Evolutionary conservation across 2,329 filamentous ascomycete genomes (phyloP).

Genomic region (Colletotrichum sp.): DNA sequence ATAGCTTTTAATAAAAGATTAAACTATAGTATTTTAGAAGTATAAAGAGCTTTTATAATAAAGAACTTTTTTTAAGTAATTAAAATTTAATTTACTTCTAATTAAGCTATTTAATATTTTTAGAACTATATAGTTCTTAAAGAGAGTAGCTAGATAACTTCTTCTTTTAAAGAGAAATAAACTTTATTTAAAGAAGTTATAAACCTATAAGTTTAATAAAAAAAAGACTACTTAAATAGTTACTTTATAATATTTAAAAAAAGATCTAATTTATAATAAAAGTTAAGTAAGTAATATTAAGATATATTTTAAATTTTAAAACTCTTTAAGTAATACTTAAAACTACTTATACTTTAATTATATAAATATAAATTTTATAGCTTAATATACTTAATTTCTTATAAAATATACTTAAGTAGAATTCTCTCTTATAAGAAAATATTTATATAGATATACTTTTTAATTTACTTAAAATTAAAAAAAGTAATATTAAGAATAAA

Average conservation of each 20-base stretch:
- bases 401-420: background rate
- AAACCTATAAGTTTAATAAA: background rate
- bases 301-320: background rate
- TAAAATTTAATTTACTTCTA: too few species aligned
- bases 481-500: background rate
- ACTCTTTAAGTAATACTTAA: background rate
- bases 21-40: too few species aligned
- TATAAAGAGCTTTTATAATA: too few species aligned
- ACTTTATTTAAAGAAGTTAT: background rate
- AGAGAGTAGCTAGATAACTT: fast-evolving
- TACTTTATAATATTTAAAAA: background rate
- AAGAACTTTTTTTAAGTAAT: too few species aligned
- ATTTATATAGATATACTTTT: background rate
- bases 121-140: too few species aligned
- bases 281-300: background rate
- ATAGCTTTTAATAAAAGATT: too few species aligned
- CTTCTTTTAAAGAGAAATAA: too few species aligned
- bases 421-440: background rate
- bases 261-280: background rate
- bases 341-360: background rate
- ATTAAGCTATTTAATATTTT: too few species aligned
- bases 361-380: background rate
- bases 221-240: background rate
- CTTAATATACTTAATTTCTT: background rate
- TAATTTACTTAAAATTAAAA: background rate